These are phyloP conservation scores for Grammothele lineata DNA, from an alignment of 768 basidiomycete species.

Conservation along the genomic window DNA sequence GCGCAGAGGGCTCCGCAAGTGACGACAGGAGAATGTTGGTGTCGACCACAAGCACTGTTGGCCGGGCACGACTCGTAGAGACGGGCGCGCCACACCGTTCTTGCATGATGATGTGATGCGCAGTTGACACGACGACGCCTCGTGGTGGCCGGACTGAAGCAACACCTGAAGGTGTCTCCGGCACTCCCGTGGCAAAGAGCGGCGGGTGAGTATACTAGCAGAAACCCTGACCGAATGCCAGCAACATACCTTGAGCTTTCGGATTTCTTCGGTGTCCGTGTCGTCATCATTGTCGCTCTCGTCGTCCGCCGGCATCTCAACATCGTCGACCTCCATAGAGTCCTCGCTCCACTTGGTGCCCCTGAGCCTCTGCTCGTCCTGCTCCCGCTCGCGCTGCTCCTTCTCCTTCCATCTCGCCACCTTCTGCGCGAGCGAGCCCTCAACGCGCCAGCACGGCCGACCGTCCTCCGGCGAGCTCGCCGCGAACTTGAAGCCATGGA, in stretches of 20 bases:
- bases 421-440: conserved; percentile 66
- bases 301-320: conserved; percentile 47
- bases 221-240: no score
- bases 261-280: conserved; percentile 68
- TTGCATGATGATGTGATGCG: no score
- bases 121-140: no score
- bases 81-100: no score
- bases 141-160: no score
- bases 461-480: conserved; percentile 34
- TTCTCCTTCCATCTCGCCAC: conserved; percentile 66
- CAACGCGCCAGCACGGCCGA: conserved; percentile 57
- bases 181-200: no score
- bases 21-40: no score
- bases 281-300: conserved; percentile 53
- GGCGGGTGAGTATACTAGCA: no score
- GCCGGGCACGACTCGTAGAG: no score
- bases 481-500: conserved; percentile 68
- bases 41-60: no score
- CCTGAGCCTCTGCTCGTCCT: conserved; percentile 62
- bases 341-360: conserved; percentile 62
- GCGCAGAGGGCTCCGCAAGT: no score
- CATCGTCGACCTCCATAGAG: conserved; percentile 67
- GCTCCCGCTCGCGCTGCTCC: conserved; percentile 57
- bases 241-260: conserved; percentile 79
- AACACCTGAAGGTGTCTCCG: no score